A percentile compares a stretch with the other conserved stretches of the same genome.
These are phyloP conservation scores for Paraglomus occultum DNA, from an alignment of 192 early-diverging fungal genomes.

Conservation along the genomic window DNA sequence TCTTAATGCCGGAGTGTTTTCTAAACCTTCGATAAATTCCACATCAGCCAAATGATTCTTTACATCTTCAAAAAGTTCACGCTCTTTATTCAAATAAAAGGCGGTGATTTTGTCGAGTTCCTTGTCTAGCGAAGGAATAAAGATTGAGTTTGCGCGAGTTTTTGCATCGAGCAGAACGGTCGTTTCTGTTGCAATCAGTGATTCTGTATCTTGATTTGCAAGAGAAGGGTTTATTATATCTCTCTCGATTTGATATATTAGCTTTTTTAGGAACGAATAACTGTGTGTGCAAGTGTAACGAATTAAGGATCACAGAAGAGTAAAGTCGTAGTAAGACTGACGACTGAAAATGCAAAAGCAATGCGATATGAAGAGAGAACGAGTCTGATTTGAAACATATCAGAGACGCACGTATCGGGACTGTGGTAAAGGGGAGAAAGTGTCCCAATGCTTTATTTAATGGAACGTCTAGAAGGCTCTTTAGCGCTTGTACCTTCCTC, in stretches of 20 bases:
- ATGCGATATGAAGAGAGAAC: no score
- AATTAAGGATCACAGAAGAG: background rate
- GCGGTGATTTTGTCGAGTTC: conserved; percentile 80
- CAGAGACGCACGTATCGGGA: no score
- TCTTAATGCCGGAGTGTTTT: conserved; percentile 8
- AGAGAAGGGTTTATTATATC: conserved; percentile 41
- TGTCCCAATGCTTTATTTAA: no score
- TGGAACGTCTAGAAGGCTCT: no score
- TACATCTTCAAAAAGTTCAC: conserved; percentile 70
- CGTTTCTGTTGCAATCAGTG: conserved; percentile 29
- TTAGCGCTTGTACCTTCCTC: no score
- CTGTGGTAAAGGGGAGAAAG: no score
- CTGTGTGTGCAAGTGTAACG: conserved; percentile 25
- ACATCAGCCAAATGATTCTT: conserved; percentile 59
- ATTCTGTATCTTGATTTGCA: conserved; percentile 36
- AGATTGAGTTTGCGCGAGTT: conserved; percentile 48
- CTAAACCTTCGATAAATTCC: conserved; percentile 43
- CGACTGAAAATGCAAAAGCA: background rate
- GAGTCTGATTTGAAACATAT: no score
- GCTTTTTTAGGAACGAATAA: conserved; percentile 77
- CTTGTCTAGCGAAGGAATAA: conserved; percentile 74
- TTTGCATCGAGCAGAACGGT: conserved; percentile 39
- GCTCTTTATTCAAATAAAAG: conserved; percentile 85
- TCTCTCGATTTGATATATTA: conserved; percentile 75
- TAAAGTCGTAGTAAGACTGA: background rate